Evolutionary conservation across 306 rosid genomes (phyloP).

Genomic region (Citrullus colocynthis): DNA sequence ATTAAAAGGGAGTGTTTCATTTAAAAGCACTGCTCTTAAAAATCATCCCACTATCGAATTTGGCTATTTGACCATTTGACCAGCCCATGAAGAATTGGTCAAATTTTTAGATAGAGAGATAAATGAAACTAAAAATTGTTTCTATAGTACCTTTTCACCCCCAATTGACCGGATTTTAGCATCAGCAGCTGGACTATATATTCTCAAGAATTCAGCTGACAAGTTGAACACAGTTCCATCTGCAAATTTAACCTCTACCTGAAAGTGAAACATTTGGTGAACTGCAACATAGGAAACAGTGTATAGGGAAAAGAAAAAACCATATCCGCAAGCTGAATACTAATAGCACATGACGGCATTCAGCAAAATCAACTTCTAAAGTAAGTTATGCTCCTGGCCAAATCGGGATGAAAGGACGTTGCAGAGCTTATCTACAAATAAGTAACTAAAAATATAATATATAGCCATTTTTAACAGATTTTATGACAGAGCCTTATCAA

Average conservation of each 20-base stretch:
- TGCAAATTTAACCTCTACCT: slow-evolving; percentile 61
- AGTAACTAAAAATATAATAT: not conserved
- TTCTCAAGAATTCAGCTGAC: slow-evolving; percentile 78
- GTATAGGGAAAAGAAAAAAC: not conserved
- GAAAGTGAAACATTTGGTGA: slow-evolving; percentile 10
- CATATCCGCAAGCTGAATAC: not conserved
- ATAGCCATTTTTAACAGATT: not conserved
- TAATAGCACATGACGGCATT: not conserved
- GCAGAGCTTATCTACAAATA: not conserved
- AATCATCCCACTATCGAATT: not conserved
- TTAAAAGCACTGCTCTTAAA: not conserved
- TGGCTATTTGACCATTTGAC: not conserved
- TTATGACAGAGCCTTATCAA: not conserved
- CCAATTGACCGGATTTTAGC: slow-evolving; percentile 65
- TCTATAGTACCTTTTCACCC: slow-evolving; percentile 61
- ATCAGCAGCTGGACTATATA: slow-evolving; percentile 78
- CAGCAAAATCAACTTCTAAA: not conserved
- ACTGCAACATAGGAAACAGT: not conserved
- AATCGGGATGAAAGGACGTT: not conserved
- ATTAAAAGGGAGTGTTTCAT: not conserved
- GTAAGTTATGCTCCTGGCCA: not conserved
- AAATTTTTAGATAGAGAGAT: not conserved
- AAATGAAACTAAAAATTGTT: not conserved
- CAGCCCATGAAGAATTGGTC: not conserved
- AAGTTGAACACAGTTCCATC: slow-evolving; percentile 48